These are phyloP conservation scores for Lyophyllum atratum DNA, from an alignment of 768 basidiomycete species.

Conservation along the genomic window DNA sequence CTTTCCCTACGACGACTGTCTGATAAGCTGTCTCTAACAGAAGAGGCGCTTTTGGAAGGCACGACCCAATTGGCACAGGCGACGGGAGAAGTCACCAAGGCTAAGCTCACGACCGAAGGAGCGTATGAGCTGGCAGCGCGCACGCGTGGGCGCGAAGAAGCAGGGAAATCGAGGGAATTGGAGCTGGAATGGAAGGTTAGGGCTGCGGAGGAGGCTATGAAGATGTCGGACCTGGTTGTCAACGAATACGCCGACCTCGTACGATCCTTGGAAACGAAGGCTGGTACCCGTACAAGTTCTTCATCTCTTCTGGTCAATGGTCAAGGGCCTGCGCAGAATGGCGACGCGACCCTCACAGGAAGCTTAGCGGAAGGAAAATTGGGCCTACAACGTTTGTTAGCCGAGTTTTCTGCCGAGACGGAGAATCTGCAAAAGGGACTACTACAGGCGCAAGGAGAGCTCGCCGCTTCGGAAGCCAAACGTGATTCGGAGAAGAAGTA, in stretches of 20 bases:
- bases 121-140: conserved; percentile 59
- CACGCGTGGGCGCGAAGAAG: conserved; percentile 57
- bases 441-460: conserved; percentile 41
- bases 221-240: conserved; percentile 65
- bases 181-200: conserved; percentile 47
- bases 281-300: conserved; percentile 7
- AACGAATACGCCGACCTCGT: conserved; percentile 79
- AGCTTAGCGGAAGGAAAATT: conserved; percentile 50
- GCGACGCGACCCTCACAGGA: conserved; percentile 23
- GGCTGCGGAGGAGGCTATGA: conserved; percentile 56
- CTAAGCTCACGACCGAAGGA: conserved; percentile 43
- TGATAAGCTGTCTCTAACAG: conserved; percentile 66
- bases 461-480: conserved; percentile 42
- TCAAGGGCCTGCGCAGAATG: background rate
- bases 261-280: conserved; percentile 56
- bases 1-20: conserved; percentile 68
- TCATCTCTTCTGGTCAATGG: background rate
- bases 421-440: conserved; percentile 47
- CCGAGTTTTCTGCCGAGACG: conserved; percentile 50
- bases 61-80: conserved; percentile 48
- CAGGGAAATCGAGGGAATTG: conserved; percentile 47
- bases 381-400: conserved; percentile 47
- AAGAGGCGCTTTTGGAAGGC: conserved; percentile 50
- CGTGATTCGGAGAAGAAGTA: conserved; percentile 47
- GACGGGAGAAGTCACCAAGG: conserved; percentile 43